Base-by-base conservation (phyloP, 2,329 filamentous ascomycete genomes). In the Talaromyces sp. region DNA sequence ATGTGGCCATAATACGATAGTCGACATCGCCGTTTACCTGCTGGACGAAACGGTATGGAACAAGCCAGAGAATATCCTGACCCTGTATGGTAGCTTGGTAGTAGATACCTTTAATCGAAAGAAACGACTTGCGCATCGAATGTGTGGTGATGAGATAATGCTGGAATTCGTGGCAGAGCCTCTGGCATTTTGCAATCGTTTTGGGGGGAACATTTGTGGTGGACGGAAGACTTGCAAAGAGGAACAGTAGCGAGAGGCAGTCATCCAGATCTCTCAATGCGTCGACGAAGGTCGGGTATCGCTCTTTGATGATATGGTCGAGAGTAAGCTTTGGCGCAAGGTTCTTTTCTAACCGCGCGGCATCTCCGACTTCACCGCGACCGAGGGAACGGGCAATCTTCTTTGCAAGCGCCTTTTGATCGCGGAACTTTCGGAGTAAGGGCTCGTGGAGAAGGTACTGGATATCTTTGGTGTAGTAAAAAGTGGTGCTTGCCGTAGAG, bases 51-150 rank as follows among this genome's bases (percentile, higher is more conserved):
- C 92, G 92, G 83, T 99, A 99, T 0, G 95, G 95, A 11, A 97
- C 94, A 45, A 99, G 85, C 95, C 95, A 99, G 70, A 98, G 84
- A 59, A 99, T 91, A 74, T 98, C 94, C 81, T 99, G 93, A 58
- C 95, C 95, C 78, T 97, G 92, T 68, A 99, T 96, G 61, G 90
- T 97, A 27, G 94, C 95, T 81, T 98, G 94, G 81, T 98, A 99
- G 83, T 99, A 99, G 74, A 99, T 98, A 68, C 95, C 95, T 85
- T 99, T 99, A 81, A 99, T 98, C 1, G 93, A 97, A 70, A 99
- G 82, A 83, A 99, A 99, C 0, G 93, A 97, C 82, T 97, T 98
- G 75, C 92, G 91, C 72, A 99, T 82, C 72, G 91, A 93, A 80
- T 96, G 88, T 49, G 94, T 96, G 56, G 89, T 87, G 75, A 99